Percentiles rank a stretch among this genome's conserved stretches.
phyloP scores from a whole-genome alignment of 305 asterid species.

The Fraxinus albicans region DNA sequence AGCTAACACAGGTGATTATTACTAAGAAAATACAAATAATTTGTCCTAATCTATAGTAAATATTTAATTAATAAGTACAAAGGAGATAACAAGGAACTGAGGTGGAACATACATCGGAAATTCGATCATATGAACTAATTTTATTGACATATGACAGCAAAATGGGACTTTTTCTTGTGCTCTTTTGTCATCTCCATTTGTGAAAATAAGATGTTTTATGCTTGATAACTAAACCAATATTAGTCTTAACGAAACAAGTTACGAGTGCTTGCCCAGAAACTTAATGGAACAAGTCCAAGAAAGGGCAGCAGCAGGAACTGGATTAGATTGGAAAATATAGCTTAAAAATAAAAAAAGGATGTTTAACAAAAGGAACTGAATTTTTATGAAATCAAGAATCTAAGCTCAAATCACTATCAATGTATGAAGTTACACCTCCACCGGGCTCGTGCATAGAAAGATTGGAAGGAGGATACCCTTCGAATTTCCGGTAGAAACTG shows the following conservation, averaged over 20 bases:
- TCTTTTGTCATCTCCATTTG: not conserved
- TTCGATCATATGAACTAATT: not conserved
- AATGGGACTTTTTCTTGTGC: not conserved
- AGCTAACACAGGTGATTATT: constrained; percentile 16
- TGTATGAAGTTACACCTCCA: constrained; percentile 39
- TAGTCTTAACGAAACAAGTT: not conserved
- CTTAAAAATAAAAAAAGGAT: not conserved
- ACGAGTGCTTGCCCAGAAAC: not conserved
- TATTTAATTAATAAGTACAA: not conserved
- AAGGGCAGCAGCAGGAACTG: not conserved
- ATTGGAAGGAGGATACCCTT: constrained; percentile 24
- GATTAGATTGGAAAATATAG: not conserved
- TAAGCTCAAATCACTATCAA: constrained; percentile 21
- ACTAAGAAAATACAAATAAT: constrained; percentile 16
- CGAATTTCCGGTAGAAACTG: constrained; percentile 32
- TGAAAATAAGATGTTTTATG: not conserved
- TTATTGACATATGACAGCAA: not conserved
- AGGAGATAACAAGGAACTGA: constrained; percentile 23
- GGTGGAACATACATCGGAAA: not conserved
- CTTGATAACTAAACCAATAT: not conserved
- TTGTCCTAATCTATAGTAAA: not conserved
- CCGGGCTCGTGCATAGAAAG: constrained; percentile 40
- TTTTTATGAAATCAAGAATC: constrained; percentile 9
- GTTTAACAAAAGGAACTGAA: not conserved
- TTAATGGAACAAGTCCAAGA: not conserved